These are phyloP conservation scores for Tulasnella sp. DNA, from an alignment of 768 basidiomycete species.

Conservation along the genomic window DNA sequence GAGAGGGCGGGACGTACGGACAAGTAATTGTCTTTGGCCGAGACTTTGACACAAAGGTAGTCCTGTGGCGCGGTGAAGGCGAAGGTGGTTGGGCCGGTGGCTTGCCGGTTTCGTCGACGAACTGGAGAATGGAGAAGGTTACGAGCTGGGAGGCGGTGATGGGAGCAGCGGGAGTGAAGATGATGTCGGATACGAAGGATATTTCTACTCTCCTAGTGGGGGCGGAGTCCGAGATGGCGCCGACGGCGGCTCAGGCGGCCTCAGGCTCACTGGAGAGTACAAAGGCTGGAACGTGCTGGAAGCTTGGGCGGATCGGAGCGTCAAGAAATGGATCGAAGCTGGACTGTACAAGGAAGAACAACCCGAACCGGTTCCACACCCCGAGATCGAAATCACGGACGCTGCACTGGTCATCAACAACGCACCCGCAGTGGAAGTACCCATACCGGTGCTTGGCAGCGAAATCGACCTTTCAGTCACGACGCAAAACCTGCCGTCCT, in stretches of 20 bases:
- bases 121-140: conserved; percentile 84
- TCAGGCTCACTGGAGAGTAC: conserved; percentile 80
- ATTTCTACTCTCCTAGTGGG: conserved; percentile 78
- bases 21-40: conserved; percentile 99
- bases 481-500: not conserved
- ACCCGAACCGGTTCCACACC: not conserved
- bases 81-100: conserved; percentile 91
- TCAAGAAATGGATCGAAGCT: conserved; percentile 78
- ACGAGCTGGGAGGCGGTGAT: conserved; percentile 66
- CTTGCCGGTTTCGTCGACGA: conserved; percentile 87
- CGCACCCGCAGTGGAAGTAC: conserved; percentile 9
- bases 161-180: conserved; percentile 66
- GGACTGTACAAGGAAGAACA: conserved; percentile 42
- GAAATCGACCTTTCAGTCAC: not conserved
- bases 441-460: not conserved
- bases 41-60: conserved; percentile 97
- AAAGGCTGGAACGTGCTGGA: conserved; percentile 90
- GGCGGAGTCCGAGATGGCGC: conserved; percentile 77
- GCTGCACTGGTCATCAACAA: not conserved
- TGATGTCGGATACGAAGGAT: conserved; percentile 78
- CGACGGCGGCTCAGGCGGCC: conserved; percentile 60
- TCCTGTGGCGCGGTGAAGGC: conserved; percentile 89
- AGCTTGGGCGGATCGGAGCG: conserved; percentile 87
- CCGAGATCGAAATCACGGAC: conserved; percentile 23
- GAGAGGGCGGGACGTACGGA: conserved; percentile 65